These are phyloP conservation scores for Canna indica DNA, from an alignment of 176 grass and related monocot species.

Conservation along the genomic window DNA sequence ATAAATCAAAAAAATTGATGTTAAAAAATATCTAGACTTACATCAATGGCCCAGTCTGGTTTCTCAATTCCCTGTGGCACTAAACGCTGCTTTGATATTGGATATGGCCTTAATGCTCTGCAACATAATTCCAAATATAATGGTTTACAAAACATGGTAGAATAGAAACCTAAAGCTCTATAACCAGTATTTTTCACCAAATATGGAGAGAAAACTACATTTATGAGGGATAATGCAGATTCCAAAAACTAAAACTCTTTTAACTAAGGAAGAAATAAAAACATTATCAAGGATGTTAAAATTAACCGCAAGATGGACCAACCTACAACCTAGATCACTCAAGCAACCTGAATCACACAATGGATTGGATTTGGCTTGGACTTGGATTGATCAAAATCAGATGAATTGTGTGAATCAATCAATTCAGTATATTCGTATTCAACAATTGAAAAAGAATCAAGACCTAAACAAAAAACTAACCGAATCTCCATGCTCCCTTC, in stretches of 20 bases:
- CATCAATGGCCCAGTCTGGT: slow-evolving; percentile 90
- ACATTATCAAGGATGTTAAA: neutral
- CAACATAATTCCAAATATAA: slow-evolving; percentile 21
- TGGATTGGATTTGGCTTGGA: too few relatives aligned
- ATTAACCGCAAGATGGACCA: too few relatives aligned
- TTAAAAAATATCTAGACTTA: slow-evolving; percentile 28
- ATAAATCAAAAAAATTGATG: neutral
- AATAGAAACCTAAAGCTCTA: too few relatives aligned
- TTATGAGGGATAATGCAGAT: neutral
- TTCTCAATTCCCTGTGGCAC: slow-evolving; percentile 66
- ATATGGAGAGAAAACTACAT: neutral
- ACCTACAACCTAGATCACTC: too few relatives aligned
- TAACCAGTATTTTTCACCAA: neutral
- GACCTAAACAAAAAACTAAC: too few relatives aligned
- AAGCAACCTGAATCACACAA: too few relatives aligned
- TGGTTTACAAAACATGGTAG: slow-evolving; percentile 14
- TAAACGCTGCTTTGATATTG: slow-evolving; percentile 69
- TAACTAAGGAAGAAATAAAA: neutral
- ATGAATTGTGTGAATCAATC: too few relatives aligned
- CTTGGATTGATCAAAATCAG: too few relatives aligned
- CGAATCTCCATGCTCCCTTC: too few relatives aligned
- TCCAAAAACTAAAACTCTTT: neutral
- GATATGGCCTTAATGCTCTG: slow-evolving; percentile 78
- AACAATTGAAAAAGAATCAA: too few relatives aligned
- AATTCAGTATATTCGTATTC: too few relatives aligned